phyloP scores from a whole-genome alignment of 352 stramenopile genomes.

The Phytophthora rubi region DNA sequence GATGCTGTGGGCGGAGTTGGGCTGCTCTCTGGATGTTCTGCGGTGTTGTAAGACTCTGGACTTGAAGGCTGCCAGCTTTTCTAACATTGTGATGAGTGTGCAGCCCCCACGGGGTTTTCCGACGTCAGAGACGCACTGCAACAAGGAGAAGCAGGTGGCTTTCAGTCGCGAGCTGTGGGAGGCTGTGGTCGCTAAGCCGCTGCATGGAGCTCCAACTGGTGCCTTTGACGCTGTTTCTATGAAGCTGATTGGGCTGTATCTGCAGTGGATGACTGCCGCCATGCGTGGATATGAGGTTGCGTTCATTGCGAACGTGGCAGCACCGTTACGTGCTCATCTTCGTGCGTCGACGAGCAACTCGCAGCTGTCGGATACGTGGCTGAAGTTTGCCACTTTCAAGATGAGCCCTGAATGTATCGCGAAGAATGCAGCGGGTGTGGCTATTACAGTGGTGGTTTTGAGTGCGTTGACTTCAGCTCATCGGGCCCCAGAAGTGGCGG shows the following conservation, averaged over 20 bases:
- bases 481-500: conserved; percentile 5
- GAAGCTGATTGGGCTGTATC: conserved; percentile 31
- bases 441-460: conserved; percentile 30
- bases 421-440: conserved; percentile 17
- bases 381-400: conserved; percentile 17
- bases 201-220: conserved; percentile 11
- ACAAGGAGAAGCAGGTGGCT: conserved; percentile 29
- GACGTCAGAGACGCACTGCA: conserved; percentile 19
- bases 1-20: conserved; percentile 43
- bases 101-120: conserved; percentile 22
- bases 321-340: conserved; percentile 29
- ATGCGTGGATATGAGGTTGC: conserved; percentile 45
- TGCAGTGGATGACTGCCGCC: conserved; percentile 36
- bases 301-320: conserved; percentile 43
- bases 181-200: conserved; percentile 23
- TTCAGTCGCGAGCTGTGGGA: conserved; percentile 38
- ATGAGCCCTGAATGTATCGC: conserved; percentile 1
- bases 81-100: conserved; percentile 5
- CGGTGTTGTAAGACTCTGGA: no score
- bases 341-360: conserved; percentile 5
- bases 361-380: conserved; percentile 21
- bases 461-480: conserved; percentile 21
- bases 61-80: neutral
- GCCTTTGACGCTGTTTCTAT: neutral
- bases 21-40: conserved; percentile 32